phyloP scores from a whole-genome alignment of 1,139 yeast species.

The Suhomyces chickasaworum region DNA sequence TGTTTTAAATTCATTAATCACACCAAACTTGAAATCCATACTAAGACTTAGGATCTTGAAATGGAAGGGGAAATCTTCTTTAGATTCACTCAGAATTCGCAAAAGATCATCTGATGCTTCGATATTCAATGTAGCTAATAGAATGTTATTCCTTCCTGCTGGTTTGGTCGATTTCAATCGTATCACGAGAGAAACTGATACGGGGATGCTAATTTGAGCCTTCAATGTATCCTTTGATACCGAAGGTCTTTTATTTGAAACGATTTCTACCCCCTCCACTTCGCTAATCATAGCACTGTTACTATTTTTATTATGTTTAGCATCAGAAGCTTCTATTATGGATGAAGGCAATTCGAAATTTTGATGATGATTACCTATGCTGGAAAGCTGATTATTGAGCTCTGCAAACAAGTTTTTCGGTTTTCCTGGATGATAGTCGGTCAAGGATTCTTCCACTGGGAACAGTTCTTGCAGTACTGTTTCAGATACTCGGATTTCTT shows the following conservation, averaged over 20 bases:
- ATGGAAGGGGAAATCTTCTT: slow-evolving; percentile 21
- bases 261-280: neutral
- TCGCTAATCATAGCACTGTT: slow-evolving; percentile 2
- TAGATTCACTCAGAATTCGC: slow-evolving; percentile 20
- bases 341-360: slow-evolving; percentile 11
- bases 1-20: slow-evolving; percentile 31
- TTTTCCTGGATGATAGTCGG: slow-evolving; percentile 26
- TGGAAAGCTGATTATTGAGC: slow-evolving; percentile 23
- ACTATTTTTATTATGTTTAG: slow-evolving; percentile 2
- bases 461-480: slow-evolving; percentile 2
- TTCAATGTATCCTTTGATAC: slow-evolving; percentile 12
- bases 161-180: slow-evolving; percentile 59
- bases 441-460: slow-evolving; percentile 14
- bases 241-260: neutral
- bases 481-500: slow-evolving; percentile 6
- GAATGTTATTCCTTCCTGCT: slow-evolving; percentile 53
- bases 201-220: slow-evolving; percentile 34
- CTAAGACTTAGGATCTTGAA: slow-evolving; percentile 45
- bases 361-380: neutral
- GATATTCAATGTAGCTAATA: slow-evolving; percentile 58
- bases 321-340: slow-evolving; percentile 6
- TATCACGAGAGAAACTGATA: slow-evolving; percentile 54
- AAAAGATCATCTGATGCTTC: slow-evolving; percentile 51
- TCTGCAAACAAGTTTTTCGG: slow-evolving; percentile 29
- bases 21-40: slow-evolving; percentile 43